Conservation (phyloP, 2,329 filamentous ascomycete species). For the Metarhizium brunneum region DNA sequence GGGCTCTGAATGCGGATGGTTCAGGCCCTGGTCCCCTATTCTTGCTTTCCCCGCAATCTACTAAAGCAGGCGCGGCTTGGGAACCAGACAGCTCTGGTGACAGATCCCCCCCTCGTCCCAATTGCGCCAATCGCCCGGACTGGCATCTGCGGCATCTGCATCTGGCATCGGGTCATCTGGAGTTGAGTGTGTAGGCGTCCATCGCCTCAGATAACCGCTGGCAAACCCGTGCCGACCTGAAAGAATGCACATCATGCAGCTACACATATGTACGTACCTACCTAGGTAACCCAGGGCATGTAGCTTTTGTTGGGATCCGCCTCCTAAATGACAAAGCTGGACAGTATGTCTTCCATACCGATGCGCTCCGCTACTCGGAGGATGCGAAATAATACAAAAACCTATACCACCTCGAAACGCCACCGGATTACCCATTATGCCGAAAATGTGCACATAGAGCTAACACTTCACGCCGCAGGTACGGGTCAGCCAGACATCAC, state of each 20-base stretch:
- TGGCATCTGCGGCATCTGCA: background rate
- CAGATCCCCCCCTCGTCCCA: background rate
- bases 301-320: background rate
- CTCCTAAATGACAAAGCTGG: no score
- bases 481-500: background rate
- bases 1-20: background rate
- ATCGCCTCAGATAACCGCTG: background rate
- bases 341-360: no score
- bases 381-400: no score
- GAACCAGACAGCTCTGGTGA: background rate
- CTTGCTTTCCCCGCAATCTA: constrained; percentile 6
- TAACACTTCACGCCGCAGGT: background rate
- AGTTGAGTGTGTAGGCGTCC: background rate
- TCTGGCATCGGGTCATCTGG: background rate
- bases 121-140: background rate
- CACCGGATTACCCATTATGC: background rate
- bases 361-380: background rate
- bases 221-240: background rate
- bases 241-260: background rate
- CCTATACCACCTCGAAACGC: background rate
- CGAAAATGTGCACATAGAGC: background rate
- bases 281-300: no score
- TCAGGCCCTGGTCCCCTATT: constrained; percentile 1
- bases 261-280: background rate
- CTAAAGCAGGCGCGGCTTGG: no score